Conservation (phyloP, 345 rosid genomes). For the Rhodamnia rubescens region DNA sequence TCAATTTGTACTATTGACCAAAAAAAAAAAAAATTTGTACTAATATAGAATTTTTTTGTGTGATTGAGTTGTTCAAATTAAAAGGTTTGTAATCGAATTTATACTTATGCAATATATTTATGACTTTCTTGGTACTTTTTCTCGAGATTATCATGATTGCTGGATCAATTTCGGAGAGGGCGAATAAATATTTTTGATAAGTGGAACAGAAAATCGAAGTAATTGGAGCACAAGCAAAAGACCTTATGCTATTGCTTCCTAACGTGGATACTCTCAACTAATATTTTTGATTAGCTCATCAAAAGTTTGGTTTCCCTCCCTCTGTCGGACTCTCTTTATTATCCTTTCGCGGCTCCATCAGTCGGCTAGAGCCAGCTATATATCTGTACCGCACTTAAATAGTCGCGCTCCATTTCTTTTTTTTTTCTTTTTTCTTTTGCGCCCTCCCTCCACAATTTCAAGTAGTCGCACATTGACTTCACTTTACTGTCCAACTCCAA, state of each 20-base stretch:
- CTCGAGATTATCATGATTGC: not conserved
- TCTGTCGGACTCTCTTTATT: not conserved
- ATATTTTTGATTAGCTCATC: not conserved
- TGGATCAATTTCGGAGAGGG: not conserved
- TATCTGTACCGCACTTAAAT: not conserved
- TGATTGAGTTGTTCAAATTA: no score
- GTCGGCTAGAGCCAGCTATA: not conserved
- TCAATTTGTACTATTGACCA: no score
- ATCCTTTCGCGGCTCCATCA: not conserved
- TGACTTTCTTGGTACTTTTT: no score
- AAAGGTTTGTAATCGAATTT: no score
- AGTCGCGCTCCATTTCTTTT: not conserved
- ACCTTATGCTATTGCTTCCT: not conserved
- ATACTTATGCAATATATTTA: no score
- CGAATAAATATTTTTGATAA: not conserved
- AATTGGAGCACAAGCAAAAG: not conserved
- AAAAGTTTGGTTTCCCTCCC: not conserved
- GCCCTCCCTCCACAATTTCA: not conserved
- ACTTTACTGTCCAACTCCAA: not conserved
- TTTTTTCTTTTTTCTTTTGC: not conserved
- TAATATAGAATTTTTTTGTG: no score
- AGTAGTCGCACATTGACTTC: not conserved
- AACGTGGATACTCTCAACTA: not conserved
- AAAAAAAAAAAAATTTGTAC: no score
- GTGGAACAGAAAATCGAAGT: not conserved